phyloP scores from a whole-genome alignment of 2,329 filamentous ascomycete species.

The Colletotrichum falcatum region DNA sequence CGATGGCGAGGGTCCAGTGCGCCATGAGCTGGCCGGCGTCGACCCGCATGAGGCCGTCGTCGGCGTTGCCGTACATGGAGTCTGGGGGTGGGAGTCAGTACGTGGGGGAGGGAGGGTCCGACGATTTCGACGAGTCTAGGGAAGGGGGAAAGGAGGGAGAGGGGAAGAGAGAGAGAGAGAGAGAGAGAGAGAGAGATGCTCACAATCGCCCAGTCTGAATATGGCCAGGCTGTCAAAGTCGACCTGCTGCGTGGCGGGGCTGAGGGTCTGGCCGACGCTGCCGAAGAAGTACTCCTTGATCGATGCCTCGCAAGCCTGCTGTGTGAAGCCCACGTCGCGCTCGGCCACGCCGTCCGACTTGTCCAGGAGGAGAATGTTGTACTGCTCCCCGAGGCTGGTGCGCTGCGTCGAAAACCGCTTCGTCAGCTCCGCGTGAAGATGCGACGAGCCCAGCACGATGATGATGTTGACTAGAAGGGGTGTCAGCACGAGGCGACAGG shows the following conservation, averaged over 20 bases:
- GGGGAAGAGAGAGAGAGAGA: too few species aligned
- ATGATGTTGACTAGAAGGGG: constrained; percentile 81
- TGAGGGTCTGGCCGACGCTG: constrained; percentile 78
- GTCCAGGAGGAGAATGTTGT: constrained; percentile 82
- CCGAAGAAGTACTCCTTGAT: constrained; percentile 98
- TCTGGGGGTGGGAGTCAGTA: constrained; percentile 42
- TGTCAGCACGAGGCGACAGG: background rate
- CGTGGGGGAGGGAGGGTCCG: background rate
- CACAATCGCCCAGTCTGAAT: constrained; percentile 75
- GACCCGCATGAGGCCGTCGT: constrained; percentile 69
- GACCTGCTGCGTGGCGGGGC: constrained; percentile 87
- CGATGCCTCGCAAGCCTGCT: constrained; percentile 77
- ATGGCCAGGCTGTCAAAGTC: constrained; percentile 81
- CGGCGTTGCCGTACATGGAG: constrained; percentile 48
- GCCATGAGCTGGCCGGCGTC: constrained; percentile 76
- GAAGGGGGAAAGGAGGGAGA: too few species aligned
- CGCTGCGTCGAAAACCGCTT: constrained; percentile 72
- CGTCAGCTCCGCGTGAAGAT: constrained; percentile 79
- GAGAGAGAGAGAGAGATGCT: constrained; percentile 42
- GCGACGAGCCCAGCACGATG: constrained; percentile 83
- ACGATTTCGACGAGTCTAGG: background rate
- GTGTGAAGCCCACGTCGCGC: constrained; percentile 79
- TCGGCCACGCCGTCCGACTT: constrained; percentile 89
- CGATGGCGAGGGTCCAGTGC: constrained; percentile 87
- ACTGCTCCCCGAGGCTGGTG: constrained; percentile 71